phyloP scores from a whole-genome alignment of 495 filamentous ascomycete genomes.

The Podospora pseudocomata region DNA sequence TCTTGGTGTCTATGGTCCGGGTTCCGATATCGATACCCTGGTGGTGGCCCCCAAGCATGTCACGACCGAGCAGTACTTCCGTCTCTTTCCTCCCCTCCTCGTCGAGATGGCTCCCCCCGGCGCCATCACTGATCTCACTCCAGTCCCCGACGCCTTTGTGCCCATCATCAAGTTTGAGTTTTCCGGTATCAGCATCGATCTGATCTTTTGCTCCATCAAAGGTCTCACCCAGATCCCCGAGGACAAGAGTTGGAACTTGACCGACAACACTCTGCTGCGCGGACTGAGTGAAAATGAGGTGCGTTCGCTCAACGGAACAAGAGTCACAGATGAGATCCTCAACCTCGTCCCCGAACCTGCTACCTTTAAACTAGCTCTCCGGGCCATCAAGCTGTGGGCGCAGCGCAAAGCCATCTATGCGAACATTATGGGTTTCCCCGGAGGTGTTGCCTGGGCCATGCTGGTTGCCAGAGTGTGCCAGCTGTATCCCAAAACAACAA shows the following conservation, averaged over 20 bases:
- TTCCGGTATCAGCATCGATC: conserved; percentile 85
- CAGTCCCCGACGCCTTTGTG: conserved; percentile 84
- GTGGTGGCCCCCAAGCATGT: conserved; percentile 87
- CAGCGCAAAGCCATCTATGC: conserved; percentile 89
- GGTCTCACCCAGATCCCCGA: conserved; percentile 64
- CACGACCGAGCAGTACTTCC: conserved; percentile 82
- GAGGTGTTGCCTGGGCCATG: conserved; percentile 97
- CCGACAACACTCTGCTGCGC: conserved; percentile 76
- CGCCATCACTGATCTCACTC: conserved; percentile 78
- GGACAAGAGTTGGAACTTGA: conserved; percentile 61
- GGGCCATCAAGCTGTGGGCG: conserved; percentile 94
- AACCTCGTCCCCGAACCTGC: conserved; percentile 82
- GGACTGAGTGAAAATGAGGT: conserved; percentile 83
- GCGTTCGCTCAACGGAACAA: conserved; percentile 85
- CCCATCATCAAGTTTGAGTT: conserved; percentile 95
- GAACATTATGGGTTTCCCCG: conserved; percentile 93
- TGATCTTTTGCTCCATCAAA: conserved; percentile 82
- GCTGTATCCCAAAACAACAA: conserved; percentile 89
- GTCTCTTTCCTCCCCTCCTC: conserved; percentile 74
- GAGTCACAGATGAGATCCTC: conserved; percentile 89
- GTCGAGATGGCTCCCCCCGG: conserved; percentile 66
- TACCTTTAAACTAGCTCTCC: conserved; percentile 80
- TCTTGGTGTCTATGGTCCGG: conserved; percentile 89
- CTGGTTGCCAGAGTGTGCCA: conserved; percentile 93
- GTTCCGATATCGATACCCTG: conserved; percentile 96